Evolutionary conservation across 106 monocot genomes (phyloP).

Genomic region (Chionographis japonica): DNA sequence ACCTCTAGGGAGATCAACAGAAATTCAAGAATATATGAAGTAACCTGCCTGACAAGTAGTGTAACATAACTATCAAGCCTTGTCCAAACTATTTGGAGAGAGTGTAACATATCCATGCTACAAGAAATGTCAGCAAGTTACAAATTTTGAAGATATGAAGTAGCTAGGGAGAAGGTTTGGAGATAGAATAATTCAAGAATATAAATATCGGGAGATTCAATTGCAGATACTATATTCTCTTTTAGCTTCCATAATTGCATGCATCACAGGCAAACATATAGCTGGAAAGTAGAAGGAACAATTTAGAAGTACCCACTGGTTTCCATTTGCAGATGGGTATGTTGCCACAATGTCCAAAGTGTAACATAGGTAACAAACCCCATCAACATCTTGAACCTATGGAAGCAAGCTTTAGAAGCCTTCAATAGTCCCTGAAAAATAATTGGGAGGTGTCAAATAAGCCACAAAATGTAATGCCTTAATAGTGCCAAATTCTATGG

Average conservation of each 20-base stretch:
- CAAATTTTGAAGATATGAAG: too few species aligned
- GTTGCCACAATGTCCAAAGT: conserved; percentile 22
- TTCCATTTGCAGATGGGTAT: conserved; percentile 15
- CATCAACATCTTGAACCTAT: conserved; percentile 46
- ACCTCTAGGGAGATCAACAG: too few species aligned
- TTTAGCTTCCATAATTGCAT: too few species aligned
- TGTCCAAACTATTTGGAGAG: too few species aligned
- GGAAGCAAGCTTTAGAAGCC: conserved; percentile 67
- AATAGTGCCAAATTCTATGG: too few species aligned
- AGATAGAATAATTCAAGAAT: too few species aligned
- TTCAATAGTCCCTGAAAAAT: conserved; percentile 66
- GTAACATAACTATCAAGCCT: too few species aligned
- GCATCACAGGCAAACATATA: not conserved
- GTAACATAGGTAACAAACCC: conserved; percentile 28
- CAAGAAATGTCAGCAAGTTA: too few species aligned
- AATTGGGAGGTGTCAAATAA: conserved; percentile 38
- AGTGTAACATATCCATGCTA: too few species aligned
- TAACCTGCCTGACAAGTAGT: too few species aligned
- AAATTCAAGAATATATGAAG: too few species aligned
- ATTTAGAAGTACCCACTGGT: conserved; percentile 5
- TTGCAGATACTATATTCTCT: not conserved
- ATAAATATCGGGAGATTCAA: not conserved
- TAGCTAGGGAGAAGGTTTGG: too few species aligned
- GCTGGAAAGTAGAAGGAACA: conserved; percentile 4
- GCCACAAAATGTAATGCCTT: conserved; percentile 9